Base-by-base conservation (phyloP, 1,139 yeast genomes). In the Nakaseomyces nivariensis region DNA sequence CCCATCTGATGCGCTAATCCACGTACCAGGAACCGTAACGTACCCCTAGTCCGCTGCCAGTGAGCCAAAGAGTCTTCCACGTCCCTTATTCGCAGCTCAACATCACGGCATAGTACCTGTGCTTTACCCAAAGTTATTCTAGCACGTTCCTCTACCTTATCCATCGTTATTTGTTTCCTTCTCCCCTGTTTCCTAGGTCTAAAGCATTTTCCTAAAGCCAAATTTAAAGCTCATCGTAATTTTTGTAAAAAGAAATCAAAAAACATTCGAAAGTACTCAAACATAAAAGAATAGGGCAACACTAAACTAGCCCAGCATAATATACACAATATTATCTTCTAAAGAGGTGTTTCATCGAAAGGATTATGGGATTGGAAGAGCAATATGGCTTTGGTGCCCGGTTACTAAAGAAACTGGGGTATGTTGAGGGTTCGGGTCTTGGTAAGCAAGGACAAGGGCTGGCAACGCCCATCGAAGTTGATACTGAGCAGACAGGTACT, bases 371-470 rank as follows among this genome's bases (percentile, higher is more conserved):
- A 25, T 49, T 56, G 32, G 54, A 53, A 22, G 53, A 53, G 51
- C 63, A 58, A 43, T 90, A 89, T 60, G 97, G 98, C 8, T 78
- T 88, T 44, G 98, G 97, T 36, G 96, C 96, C 2, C 70, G 76
- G 49, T 70, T 92, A 48, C 67, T 92, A 72, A 74, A 80, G 60
- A 77, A 81, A 57, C 90, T 92, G 97, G 98, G 98, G 0, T 90
- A 88, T 64, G 74, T 75, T 13, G 77, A 77, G 43, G 98, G 98
- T 0, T 72, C 77, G 55, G 97, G 97, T 0, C 74, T 92, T 25
- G 98, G 98, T 0, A 68, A 71, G 4, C 68, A 73, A 25, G 80
- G 82, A 1, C 74, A 75, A 48, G 98, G 98, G 40, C 87, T 88
- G 1, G 75, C 77, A 0, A 77, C 76, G 22, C 97, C 97, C 0